Percentiles rank a stretch among this genome's conserved stretches.
phyloP scores from a whole-genome alignment of 345 rosid species.

The Punica granatum region DNA sequence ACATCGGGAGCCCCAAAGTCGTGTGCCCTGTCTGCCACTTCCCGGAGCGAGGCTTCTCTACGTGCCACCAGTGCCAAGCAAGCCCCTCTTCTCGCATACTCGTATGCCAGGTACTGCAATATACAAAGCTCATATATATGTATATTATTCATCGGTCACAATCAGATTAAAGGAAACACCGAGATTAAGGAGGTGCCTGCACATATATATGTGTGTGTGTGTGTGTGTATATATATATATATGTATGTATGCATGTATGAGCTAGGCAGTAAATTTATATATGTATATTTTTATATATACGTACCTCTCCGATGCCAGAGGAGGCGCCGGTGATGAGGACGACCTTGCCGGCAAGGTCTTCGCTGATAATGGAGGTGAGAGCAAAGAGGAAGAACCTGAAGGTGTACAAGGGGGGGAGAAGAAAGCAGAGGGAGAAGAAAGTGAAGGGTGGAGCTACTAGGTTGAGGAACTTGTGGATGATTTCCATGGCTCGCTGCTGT shows the following conservation, averaged over 20 bases:
- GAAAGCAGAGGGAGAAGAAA: conserved; percentile 16
- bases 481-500: conserved; percentile 25
- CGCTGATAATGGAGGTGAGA: conserved; percentile 10
- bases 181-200: neutral
- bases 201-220: no score
- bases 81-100: conserved; percentile 55
- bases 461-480: conserved; percentile 21
- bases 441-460: conserved; percentile 16
- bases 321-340: conserved; percentile 28
- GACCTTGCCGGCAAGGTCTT: conserved; percentile 24
- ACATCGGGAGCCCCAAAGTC: conserved; percentile 41
- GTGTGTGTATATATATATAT: no score
- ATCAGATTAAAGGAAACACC: neutral
- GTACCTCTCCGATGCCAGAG: conserved; percentile 20
- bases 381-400: conserved; percentile 14
- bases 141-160: no score
- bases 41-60: conserved; percentile 31
- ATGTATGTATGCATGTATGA: no score
- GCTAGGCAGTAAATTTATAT: no score
- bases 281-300: no score
- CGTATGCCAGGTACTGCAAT: conserved; percentile 46
- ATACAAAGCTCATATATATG: neutral
- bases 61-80: conserved; percentile 49
- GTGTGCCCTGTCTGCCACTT: conserved; percentile 31
- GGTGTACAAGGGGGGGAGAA: conserved; percentile 19